Base-by-base conservation (phyloP, 192 early-diverging fungal genomes). In the Obelidium mucronatum region DNA sequence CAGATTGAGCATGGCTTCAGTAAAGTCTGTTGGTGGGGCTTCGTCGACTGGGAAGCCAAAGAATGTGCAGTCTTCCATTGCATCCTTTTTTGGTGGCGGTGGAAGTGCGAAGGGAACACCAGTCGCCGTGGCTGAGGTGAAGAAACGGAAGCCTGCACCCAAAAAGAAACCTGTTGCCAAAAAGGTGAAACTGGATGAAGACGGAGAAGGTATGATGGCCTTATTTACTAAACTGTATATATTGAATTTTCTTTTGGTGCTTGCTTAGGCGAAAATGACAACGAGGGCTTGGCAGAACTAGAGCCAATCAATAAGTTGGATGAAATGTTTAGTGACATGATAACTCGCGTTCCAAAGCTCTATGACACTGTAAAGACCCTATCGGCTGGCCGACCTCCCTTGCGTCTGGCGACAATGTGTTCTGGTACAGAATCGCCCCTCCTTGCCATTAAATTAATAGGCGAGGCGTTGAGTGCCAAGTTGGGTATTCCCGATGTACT, bases 321-420 rank as follows among this genome's bases (percentile, higher is more conserved):
- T 11, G 84, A 78, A 31, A 84, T 84, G 78, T 84, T 84, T 60
- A 44, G 34, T 33, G 83, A 84, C 68, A 67, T 82, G 70, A 66
- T 84, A 2, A 51, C 74, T 6, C 65, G 70, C 5, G 39, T 68
- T 39, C 77, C 77, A 1, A 48, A 62, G 22, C 36, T 79, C 11
- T 56, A 56, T 19, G 66, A 79, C 36, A 54, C 76, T 22, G 76
- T 79, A 15, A 52, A 78, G 42, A 33, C 39, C 30, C 59, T 83
- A 31, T 15, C 65, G 24, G 24, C 30, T 15, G 48, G 75, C 6
- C 76, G 84, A 22, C 74, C 80, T 11, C 74, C 74, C 5, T 68
- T 85, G 19, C 77, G 81, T 11, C 66, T 85, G 11, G 84, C 81
- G 24, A 85, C 84, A 26, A 85, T 85, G 84, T 85, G 84, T 75